Evolutionary conservation across 106 monocot genomes (phyloP).

Genomic region (Dioscorea dumetorum): DNA sequence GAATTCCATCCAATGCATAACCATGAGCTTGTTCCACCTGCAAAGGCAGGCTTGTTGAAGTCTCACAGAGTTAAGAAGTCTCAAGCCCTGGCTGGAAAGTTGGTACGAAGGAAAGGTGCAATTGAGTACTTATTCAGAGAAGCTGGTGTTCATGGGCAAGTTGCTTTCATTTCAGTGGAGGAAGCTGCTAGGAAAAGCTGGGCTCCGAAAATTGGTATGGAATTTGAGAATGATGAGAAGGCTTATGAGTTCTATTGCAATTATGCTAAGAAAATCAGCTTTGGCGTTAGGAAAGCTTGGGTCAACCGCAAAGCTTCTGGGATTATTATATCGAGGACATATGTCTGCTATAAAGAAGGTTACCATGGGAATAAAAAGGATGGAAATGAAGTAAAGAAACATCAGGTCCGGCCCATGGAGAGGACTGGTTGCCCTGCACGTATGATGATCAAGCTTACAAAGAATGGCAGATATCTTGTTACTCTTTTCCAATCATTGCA

Average conservation of each 20-base stretch:
- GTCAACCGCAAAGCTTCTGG: conserved; percentile 22
- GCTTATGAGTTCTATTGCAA: conserved; percentile 38
- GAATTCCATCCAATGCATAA: conserved; percentile 15
- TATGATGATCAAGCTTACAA: conserved; percentile 22
- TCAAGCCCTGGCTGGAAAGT: neutral
- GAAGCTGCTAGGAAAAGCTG: conserved; percentile 20
- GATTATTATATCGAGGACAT: conserved; percentile 27
- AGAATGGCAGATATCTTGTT: conserved; percentile 26
- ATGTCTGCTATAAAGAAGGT: conserved; percentile 25
- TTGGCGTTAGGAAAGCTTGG: conserved; percentile 34
- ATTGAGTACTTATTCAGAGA: conserved; percentile 10
- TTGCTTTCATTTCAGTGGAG: conserved; percentile 11
- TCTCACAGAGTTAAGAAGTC: neutral
- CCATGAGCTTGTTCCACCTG: conserved; percentile 8
- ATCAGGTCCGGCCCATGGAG: conserved; percentile 12
- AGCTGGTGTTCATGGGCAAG: conserved; percentile 10
- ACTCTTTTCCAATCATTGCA: conserved; percentile 17
- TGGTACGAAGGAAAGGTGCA: conserved; percentile 7
- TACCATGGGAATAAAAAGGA: conserved; percentile 12
- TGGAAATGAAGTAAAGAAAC: conserved; percentile 4
- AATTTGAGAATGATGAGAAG: conserved; percentile 44
- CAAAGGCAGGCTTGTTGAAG: neutral
- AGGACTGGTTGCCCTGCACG: conserved; percentile 21
- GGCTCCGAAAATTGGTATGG: conserved; percentile 40
- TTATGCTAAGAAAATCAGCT: conserved; percentile 33